Percentiles rank a stretch among this genome's conserved stretches.
Evolutionary conservation across 371 early-diverging fungal genomes (phyloP).

Genomic region (Rhizopus stolonifer): DNA sequence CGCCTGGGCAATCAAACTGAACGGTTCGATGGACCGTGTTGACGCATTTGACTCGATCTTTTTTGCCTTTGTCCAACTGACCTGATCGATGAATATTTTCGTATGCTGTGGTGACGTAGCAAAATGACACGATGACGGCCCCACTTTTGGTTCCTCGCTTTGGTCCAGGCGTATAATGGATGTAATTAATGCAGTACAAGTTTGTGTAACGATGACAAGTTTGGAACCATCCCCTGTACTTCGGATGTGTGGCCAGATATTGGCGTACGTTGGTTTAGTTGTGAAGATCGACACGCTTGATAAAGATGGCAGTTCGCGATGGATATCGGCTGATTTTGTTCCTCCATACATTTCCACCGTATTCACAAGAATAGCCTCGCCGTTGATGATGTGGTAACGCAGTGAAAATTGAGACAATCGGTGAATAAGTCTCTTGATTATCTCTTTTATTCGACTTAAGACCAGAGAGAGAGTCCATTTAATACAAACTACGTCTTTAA

Average conservation of each 20-base stretch:
- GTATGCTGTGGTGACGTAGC: not conserved
- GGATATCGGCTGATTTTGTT: conserved; percentile 13
- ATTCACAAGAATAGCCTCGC: conserved; percentile 24
- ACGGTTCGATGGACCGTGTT: conserved; percentile 1
- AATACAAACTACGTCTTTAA: too few species aligned
- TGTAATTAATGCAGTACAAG: conserved; percentile 13
- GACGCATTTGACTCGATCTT: conserved; percentile 3
- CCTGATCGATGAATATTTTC: conserved; percentile 1
- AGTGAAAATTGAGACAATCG: too few species aligned
- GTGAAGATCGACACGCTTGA: not conserved
- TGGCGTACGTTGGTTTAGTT: not conserved
- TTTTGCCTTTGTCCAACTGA: conserved; percentile 5
- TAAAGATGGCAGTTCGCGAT: not conserved
- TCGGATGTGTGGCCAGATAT: not conserved
- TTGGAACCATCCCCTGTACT: conserved; percentile 6
- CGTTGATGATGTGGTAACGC: too few species aligned
- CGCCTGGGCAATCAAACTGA: not conserved
- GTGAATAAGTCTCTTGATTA: too few species aligned
- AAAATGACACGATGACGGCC: not conserved
- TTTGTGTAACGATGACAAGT: conserved; percentile 18
- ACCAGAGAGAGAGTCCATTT: too few species aligned
- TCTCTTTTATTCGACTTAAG: too few species aligned
- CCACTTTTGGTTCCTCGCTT: conserved; percentile 5
- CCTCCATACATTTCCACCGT: conserved; percentile 30
- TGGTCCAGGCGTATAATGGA: not conserved